These are phyloP conservation scores for Rhinocladiella similis DNA, from an alignment of 2,329 filamentous ascomycete genomes.

Conservation along the genomic window DNA sequence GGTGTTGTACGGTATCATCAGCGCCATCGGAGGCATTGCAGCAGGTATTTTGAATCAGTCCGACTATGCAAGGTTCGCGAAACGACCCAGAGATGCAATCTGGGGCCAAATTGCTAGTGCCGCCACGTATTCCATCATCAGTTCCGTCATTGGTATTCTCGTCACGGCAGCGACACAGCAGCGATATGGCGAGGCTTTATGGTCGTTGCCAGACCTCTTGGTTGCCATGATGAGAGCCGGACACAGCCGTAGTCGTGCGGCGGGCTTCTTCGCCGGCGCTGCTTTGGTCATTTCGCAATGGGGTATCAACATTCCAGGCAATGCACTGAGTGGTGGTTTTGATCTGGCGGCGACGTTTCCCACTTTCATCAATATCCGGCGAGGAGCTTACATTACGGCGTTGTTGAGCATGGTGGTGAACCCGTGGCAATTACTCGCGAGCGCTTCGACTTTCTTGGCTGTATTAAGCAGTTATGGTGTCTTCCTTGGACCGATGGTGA, in stretches of 20 bases:
- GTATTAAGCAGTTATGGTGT: slow-evolving; percentile 48
- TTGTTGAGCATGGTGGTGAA: slow-evolving; percentile 47
- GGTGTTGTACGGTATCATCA: slow-evolving; percentile 38
- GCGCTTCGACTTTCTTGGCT: slow-evolving; percentile 48
- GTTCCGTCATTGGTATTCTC: slow-evolving; percentile 42
- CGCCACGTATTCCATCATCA: slow-evolving; percentile 41
- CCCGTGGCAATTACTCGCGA: slow-evolving; percentile 54
- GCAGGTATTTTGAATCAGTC: slow-evolving; percentile 48
- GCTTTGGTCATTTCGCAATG: slow-evolving; percentile 49
- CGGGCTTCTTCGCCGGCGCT: slow-evolving; percentile 48
- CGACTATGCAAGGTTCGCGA: slow-evolving; percentile 48
- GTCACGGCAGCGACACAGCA: slow-evolving; percentile 36
- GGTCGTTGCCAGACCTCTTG: slow-evolving; percentile 45
- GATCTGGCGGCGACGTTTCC: slow-evolving; percentile 56
- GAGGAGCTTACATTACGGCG: slow-evolving; percentile 52
- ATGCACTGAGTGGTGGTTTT: slow-evolving; percentile 54
- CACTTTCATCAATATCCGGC: slow-evolving; percentile 56
- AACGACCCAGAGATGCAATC: slow-evolving; percentile 42
- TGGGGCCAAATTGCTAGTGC: slow-evolving; percentile 41
- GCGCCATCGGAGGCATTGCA: slow-evolving; percentile 46
- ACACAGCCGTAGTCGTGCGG: slow-evolving; percentile 40
- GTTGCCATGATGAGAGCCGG: slow-evolving; percentile 36
- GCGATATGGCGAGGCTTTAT: slow-evolving; percentile 40
- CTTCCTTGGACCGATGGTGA: slow-evolving; percentile 45
- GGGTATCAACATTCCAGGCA: slow-evolving; percentile 49